Evolutionary conservation across 2,329 filamentous ascomycete species (phyloP).

Genomic region (Sarocladium brachiariae): DNA sequence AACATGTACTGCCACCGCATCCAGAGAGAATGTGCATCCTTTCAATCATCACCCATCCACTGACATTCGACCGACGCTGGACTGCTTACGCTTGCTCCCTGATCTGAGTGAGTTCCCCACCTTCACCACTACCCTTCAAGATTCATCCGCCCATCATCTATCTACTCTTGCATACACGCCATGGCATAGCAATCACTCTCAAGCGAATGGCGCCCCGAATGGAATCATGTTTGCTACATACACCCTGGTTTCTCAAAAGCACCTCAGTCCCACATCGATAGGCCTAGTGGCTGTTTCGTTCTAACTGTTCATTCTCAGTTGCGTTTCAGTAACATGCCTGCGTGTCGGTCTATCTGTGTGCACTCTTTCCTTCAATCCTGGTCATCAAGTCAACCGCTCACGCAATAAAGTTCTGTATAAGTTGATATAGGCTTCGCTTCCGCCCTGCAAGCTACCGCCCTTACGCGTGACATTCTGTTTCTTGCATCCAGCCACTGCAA

Average conservation of each 20-base stretch:
- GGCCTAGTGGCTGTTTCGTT: not conserved
- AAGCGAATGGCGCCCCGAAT: conserved; percentile 4
- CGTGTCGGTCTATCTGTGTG: not conserved
- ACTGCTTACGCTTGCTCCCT: conserved; percentile 6
- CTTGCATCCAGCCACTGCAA: not conserved
- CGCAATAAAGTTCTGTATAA: not conserved
- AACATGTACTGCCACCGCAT: too few species aligned
- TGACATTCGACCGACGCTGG: not conserved
- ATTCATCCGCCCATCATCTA: conserved; percentile 9
- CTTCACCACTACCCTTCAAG: conserved; percentile 4
- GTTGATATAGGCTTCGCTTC: conserved; percentile 4
- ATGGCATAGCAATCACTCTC: conserved; percentile 6
- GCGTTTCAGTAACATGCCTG: conserved; percentile 1
- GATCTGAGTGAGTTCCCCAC: conserved; percentile 6
- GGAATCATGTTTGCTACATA: not conserved
- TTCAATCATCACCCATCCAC: too few species aligned
- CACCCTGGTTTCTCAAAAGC: conserved; percentile 9
- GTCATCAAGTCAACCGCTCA: not conserved
- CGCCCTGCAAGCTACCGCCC: not conserved
- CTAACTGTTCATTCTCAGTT: not conserved
- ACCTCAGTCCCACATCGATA: conserved; percentile 6
- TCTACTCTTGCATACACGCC: conserved; percentile 8
- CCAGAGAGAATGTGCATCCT: too few species aligned
- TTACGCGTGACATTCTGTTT: not conserved
- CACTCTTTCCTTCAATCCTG: not conserved